Percentiles rank a stretch among this genome's conserved stretches.
These are phyloP conservation scores for Maudiozyma saulgeensis DNA, from an alignment of 805 yeast genomes.

Conservation along the genomic window DNA sequence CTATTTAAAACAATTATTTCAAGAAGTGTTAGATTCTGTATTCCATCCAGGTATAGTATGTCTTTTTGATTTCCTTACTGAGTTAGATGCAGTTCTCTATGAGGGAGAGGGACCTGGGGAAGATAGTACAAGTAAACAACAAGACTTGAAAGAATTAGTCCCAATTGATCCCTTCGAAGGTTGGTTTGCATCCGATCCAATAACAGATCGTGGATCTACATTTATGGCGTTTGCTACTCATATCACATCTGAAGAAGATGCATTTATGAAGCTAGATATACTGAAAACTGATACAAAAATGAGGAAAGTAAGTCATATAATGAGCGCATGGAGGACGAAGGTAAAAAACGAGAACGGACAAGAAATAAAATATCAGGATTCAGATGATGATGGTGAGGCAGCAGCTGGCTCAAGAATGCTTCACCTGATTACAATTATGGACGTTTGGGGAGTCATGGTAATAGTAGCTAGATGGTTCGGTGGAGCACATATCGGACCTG, in stretches of 20 bases:
- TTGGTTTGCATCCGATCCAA: constrained; percentile 72
- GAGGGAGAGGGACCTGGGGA: constrained; percentile 14
- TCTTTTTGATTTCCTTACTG: constrained; percentile 67
- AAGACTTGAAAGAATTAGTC: constrained; percentile 7
- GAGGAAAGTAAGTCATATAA: constrained; percentile 62
- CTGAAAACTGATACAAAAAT: constrained; percentile 60
- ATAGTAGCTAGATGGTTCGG: constrained; percentile 87
- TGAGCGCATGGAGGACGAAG: constrained; percentile 78
- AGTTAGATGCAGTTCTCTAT: constrained; percentile 46
- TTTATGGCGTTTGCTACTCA: constrained; percentile 67
- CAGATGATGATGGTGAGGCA: constrained; percentile 94
- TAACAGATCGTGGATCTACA: constrained; percentile 75
- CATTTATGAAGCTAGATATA: constrained; percentile 39
- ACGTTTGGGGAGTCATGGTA: constrained; percentile 75
- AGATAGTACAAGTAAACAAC: constrained; percentile 7
- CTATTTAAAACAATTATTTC: constrained; percentile 39
- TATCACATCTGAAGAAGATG: constrained; percentile 62
- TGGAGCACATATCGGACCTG: constrained; percentile 86
- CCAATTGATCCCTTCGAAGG: constrained; percentile 45
- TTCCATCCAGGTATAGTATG: constrained; percentile 59
- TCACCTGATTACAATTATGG: constrained; percentile 69
- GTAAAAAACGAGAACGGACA: constrained; percentile 21
- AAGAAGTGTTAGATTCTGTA: constrained; percentile 43
- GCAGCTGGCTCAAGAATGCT: constrained; percentile 89
- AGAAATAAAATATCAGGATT: constrained; percentile 56